Evolutionary conservation across 2,329 filamentous ascomycete genomes (phyloP), one percentile per base, ranked within the genome.

Genomic region (Aspergillus tubingensis): DNA sequence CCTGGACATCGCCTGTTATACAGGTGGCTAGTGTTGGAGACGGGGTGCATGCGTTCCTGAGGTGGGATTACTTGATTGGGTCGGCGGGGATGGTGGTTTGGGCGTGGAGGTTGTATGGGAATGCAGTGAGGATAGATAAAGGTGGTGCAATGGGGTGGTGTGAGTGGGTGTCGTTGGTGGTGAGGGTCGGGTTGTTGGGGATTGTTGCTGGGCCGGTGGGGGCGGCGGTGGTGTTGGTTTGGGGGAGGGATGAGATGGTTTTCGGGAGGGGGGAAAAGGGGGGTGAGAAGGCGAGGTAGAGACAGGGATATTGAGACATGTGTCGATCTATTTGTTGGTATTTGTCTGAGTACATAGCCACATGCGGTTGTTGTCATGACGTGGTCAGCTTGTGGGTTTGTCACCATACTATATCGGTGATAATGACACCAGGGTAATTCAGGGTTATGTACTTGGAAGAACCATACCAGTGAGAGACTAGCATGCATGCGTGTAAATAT

Each of bases 1-100:
- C 73, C 3, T 76, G 77, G 65, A 68, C 70, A 2, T 55, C 63
- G 65, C 65, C 70, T 25, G 61, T 69, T 6, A 48, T 68, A 27
- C 61, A 68, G 38, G 70, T 76, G n/a, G 62, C 70, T 17, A 70
- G 66, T 6, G 56, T 82, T 11, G 74, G 76, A 11, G 72, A 77
- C 19, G 79, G 82, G 0, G 75, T 78, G 8, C 75, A 80, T 39
- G 73, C 71, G 41, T 81, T 84, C 62, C 63, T 85, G 30, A 77
- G 81, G 38, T 84, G 81, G 77, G 82, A 85, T 65, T 70, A 82
- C 10, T 67, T 80, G 48, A 74, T 80, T 32, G 80, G 79, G 1
- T 76, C 77, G 0, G 59, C 67, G 0, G 76, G 78, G 1, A 68
- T 81, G 19, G 54, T 83, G 19, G 36, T 82, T 5, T 85, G 82